These are phyloP conservation scores for Ganoderma boninense DNA, from an alignment of 1,284 basidiomycete genomes.

Conservation along the genomic window DNA sequence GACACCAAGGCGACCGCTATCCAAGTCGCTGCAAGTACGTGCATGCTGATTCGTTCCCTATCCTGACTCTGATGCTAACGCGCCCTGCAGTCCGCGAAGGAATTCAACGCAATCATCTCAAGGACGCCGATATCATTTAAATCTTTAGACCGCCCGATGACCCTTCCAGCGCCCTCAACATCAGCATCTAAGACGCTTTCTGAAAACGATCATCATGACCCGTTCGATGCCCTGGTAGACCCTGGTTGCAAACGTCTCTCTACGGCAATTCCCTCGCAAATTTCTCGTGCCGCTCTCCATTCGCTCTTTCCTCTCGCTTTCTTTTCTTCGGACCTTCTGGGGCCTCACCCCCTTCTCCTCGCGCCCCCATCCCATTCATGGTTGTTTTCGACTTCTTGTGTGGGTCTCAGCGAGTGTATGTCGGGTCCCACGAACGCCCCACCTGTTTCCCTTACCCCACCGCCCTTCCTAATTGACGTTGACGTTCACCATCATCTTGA, in stretches of 20 bases:
- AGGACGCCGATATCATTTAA: constrained; percentile 41
- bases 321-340: background rate
- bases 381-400: background rate
- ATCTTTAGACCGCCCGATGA: background rate
- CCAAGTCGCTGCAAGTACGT: constrained; percentile 39
- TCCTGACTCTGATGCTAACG: background rate
- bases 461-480: background rate
- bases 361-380: background rate
- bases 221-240: background rate
- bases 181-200: background rate
- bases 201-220: background rate
- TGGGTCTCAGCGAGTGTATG: background rate
- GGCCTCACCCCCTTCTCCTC: background rate
- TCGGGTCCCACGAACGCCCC: background rate
- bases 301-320: background rate
- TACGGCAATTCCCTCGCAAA: background rate
- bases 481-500: background rate
- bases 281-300: background rate
- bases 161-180: background rate
- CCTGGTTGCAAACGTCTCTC: background rate
- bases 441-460: background rate
- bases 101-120: constrained; percentile 43
- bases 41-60: background rate
- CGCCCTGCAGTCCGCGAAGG: constrained; percentile 40
- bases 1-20: constrained; percentile 44